phyloP scores from a whole-genome alignment of 169 alveolate species.

The Plasmodium gallinaceum region DNA sequence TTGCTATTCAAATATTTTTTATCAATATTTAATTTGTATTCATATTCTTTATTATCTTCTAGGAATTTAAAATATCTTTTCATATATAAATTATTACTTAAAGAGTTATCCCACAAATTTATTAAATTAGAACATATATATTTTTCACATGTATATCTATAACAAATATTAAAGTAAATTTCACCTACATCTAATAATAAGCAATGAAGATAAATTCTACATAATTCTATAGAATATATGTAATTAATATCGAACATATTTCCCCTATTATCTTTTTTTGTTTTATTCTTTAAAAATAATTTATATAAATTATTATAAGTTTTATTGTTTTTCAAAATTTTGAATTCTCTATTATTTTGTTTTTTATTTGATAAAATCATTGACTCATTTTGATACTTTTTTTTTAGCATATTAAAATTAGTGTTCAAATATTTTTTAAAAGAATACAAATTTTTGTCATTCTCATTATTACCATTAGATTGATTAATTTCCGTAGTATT shows the following conservation, averaged over 20 bases:
- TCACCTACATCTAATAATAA: slow-evolving; percentile 65
- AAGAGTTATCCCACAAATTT: slow-evolving; percentile 49
- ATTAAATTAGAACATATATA: slow-evolving; percentile 31
- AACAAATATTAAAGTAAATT: slow-evolving; percentile 14
- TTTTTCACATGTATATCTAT: slow-evolving; percentile 38
- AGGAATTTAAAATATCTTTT: slow-evolving; percentile 31
- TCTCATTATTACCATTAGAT: too few species aligned
- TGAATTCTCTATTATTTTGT: too few species aligned
- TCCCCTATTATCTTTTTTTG: not conserved
- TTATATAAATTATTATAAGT: not conserved
- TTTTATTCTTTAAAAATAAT: not conserved
- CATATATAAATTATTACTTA: slow-evolving; percentile 39
- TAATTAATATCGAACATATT: not conserved
- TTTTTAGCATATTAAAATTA: too few species aligned
- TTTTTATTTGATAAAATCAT: not conserved
- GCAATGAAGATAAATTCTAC: slow-evolving; percentile 59
- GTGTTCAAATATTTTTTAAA: too few species aligned
- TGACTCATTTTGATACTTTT: too few species aligned
- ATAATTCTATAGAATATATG: slow-evolving; percentile 25
- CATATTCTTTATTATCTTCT: slow-evolving; percentile 15
- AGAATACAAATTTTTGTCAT: too few species aligned
- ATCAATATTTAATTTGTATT: not conserved
- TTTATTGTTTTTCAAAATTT: too few species aligned
- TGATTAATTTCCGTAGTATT: too few species aligned
- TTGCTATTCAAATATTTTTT: not conserved